Evolutionary conservation across 2,329 filamentous ascomycete genomes (phyloP).

Genomic region (Daldinia eschscholtzii): DNA sequence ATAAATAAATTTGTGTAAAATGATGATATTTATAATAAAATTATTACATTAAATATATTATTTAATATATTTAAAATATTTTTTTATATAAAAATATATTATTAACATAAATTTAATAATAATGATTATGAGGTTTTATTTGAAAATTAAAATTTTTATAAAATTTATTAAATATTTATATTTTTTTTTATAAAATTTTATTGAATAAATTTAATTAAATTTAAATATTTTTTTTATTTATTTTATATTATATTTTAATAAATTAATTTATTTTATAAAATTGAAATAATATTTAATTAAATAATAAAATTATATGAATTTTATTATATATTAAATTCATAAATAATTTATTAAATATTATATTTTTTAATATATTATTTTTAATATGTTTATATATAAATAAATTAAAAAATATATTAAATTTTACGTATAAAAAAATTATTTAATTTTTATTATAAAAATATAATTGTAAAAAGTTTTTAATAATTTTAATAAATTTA

Average conservation of each 20-base stretch:
- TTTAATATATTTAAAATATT: constrained; percentile 3
- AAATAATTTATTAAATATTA: neutral
- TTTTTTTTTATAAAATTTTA: neutral
- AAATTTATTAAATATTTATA: neutral
- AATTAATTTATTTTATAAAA: too few species aligned
- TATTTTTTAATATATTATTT: neutral
- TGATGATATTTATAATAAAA: constrained; percentile 15
- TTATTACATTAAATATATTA: constrained; percentile 2
- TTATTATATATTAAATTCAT: neutral
- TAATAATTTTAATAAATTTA: constrained; percentile 3
- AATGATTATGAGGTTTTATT: neutral
- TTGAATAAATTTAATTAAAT: constrained; percentile 13
- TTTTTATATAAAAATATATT: neutral
- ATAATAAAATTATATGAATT: neutral
- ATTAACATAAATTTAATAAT: constrained; percentile 1
- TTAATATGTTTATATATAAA: neutral
- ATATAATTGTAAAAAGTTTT: neutral
- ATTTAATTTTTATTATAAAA: neutral
- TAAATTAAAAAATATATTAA: neutral
- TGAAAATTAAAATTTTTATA: neutral
- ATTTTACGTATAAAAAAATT: too few species aligned
- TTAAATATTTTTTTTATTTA: constrained; percentile 11
- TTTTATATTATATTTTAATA: constrained; percentile 2
- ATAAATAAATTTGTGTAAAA: neutral
- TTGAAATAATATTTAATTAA: neutral